Percentiles rank a stretch among this genome's conserved stretches.
These are phyloP conservation scores for Coniochaeta sp. DNA, from an alignment of 2,329 filamentous ascomycete species.

Conservation along the genomic window DNA sequence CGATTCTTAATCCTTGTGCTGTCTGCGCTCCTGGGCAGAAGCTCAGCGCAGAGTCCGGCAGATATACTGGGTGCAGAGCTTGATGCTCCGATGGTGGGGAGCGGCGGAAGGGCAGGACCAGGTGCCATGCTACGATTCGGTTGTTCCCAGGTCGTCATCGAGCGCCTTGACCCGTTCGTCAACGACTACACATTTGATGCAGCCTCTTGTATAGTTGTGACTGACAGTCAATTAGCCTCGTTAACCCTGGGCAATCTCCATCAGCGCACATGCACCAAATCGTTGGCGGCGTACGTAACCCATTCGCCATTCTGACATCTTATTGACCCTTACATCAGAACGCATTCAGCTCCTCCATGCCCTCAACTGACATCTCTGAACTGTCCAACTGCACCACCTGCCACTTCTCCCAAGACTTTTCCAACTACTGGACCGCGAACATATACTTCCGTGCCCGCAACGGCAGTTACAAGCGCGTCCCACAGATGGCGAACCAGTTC, in stretches of 20 bases:
- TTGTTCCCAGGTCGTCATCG: conserved; percentile 15
- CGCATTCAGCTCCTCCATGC: conserved; percentile 23
- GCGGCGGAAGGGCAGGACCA: not conserved
- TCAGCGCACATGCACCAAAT: conserved; percentile 15
- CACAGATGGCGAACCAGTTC: conserved; percentile 22
- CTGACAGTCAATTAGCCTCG: conserved; percentile 9
- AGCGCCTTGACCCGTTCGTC: conserved; percentile 18
- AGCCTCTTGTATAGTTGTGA: not conserved
- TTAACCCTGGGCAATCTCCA: conserved; percentile 13
- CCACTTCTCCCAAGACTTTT: conserved; percentile 32
- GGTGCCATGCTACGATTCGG: conserved; percentile 14
- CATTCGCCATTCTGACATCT: not conserved
- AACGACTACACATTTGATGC: not conserved
- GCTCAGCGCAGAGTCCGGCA: not conserved
- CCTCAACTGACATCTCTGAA: conserved; percentile 18
- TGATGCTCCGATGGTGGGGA: not conserved
- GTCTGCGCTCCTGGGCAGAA: not conserved
- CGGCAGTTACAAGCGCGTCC: conserved; percentile 27
- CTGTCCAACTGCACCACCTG: conserved; percentile 32
- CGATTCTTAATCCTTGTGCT: not conserved
- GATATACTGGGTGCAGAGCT: not conserved
- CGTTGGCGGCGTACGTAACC: conserved; percentile 12
- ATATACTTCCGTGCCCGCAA: conserved; percentile 29
- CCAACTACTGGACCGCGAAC: conserved; percentile 34
- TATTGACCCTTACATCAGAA: conserved; percentile 8